These are phyloP conservation scores for Pleurotus pulmonarius DNA, from an alignment of 768 basidiomycete genomes.

Conservation along the genomic window DNA sequence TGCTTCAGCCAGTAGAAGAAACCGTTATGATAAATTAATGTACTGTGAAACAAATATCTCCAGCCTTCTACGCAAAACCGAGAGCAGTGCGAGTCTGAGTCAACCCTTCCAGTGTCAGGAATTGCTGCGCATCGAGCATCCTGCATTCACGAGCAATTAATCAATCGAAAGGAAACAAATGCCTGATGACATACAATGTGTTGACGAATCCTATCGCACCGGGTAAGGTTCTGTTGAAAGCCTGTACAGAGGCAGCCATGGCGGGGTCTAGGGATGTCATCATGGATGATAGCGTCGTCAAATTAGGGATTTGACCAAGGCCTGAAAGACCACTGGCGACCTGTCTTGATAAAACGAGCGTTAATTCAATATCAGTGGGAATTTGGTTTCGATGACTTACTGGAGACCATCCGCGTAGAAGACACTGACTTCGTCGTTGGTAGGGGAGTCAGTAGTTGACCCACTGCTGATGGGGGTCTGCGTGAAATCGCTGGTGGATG, in stretches of 20 bases:
- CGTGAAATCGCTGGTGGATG: constrained; percentile 16
- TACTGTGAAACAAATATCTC: background rate
- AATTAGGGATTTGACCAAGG: constrained; percentile 15
- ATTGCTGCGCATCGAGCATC: constrained; percentile 32
- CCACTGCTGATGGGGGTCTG: constrained; percentile 25
- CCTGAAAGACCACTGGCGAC: constrained; percentile 27
- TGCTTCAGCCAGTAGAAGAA: too few relatives aligned
- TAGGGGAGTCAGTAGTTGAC: constrained; percentile 26
- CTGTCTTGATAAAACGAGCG: constrained; percentile 14
- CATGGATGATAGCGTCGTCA: constrained; percentile 23
- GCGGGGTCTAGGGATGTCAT: constrained; percentile 25
- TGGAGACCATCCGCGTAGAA: constrained; percentile 23
- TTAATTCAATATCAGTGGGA: background rate
- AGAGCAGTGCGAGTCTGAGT: constrained; percentile 27
- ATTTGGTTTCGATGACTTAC: constrained; percentile 16
- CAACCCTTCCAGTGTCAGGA: constrained; percentile 27
- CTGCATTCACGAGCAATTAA: constrained; percentile 11
- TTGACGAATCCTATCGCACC: constrained; percentile 21
- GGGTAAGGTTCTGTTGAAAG: constrained; percentile 28
- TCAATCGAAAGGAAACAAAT: background rate
- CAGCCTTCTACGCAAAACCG: constrained; percentile 18
- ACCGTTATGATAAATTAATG: background rate
- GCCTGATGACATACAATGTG: constrained; percentile 20
- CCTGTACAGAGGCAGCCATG: constrained; percentile 18
- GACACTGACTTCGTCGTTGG: constrained; percentile 31